Evolutionary conservation across 495 filamentous ascomycete species (phyloP).

Genomic region (Xylaria bambusicola): DNA sequence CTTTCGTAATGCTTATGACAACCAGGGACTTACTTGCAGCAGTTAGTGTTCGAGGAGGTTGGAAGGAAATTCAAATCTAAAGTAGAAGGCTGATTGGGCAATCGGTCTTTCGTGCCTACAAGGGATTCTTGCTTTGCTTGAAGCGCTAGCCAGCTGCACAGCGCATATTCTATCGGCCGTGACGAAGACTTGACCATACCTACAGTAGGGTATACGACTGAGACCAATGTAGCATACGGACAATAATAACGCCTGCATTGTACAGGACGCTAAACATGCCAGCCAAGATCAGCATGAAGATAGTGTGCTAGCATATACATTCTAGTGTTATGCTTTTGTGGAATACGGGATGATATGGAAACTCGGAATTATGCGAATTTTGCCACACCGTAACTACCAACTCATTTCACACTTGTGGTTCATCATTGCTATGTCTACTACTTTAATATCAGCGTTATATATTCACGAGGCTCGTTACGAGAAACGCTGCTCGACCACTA

Average conservation of each 20-base stretch:
- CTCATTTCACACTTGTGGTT: background rate
- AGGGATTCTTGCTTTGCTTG: background rate
- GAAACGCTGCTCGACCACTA: too few relatives aligned
- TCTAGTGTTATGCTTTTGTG: background rate
- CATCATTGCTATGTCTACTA: background rate
- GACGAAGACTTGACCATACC: background rate
- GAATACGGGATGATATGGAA: background rate
- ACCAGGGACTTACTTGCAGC: background rate
- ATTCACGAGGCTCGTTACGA: too few relatives aligned
- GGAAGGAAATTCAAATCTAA: conserved; percentile 9
- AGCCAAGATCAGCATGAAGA: background rate
- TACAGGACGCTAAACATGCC: background rate
- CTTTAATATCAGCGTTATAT: background rate
- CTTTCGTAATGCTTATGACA: background rate
- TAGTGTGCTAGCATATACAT: background rate
- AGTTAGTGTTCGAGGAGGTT: background rate
- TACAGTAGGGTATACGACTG: background rate
- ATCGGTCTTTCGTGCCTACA: background rate
- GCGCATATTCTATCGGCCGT: background rate
- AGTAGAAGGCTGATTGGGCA: background rate
- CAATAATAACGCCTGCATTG: background rate
- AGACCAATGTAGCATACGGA: too few relatives aligned
- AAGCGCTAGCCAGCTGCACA: background rate
- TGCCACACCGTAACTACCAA: too few relatives aligned
- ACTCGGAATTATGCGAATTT: background rate